Base-by-base conservation (phyloP, 1,284 basidiomycete species). In the Phaffia rhodozyma region DNA sequence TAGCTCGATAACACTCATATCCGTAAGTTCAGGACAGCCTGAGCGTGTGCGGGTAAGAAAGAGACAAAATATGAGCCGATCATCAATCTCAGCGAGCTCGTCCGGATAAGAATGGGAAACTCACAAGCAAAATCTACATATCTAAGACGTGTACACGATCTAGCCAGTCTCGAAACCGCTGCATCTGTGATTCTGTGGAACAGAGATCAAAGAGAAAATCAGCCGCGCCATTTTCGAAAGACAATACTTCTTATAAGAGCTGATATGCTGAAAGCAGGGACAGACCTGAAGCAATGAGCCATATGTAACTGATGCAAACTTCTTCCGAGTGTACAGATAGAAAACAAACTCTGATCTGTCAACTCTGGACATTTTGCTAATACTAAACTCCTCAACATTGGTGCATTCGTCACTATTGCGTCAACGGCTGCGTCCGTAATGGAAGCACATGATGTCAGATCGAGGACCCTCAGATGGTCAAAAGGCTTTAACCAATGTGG, bases 71-170 rank as follows among this genome's bases (percentile, higher is more conserved):
- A 56, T 61, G 60, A 34, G 58, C 57, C 64, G 60, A 47, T 59
- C 49, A 52, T 58, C 61, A 65, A 62, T 29, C 53, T 63, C 60
- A 27, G 52, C 34, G 53, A 57, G 48, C 63, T 23, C 6, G 47
- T 1, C 56, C 3, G n/a, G 61, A 49, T 56, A 61, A 56, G 30
- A 43, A 27, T 32, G 23, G 65, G 54, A 25, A 9, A 82, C 87
- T 74, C 67, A 92, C 93, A 94, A 5, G 96, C 96, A 68, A 99
- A 84, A 74, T 99, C 96, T 66, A 99, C 86, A 74, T 98, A 99
- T 69, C 96, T 81, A 64, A 99, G 75, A n/a, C 96, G 81, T 0
- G 90, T 93, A 75, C 96, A 99, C 27, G 83, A 82, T 51, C 89
- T 81, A 3, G 91, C 92, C 21, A 99, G 79, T 11, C 83, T 82